Conservation (phyloP, 805 yeast species). For the Tetrapisispora phaffii region DNA sequence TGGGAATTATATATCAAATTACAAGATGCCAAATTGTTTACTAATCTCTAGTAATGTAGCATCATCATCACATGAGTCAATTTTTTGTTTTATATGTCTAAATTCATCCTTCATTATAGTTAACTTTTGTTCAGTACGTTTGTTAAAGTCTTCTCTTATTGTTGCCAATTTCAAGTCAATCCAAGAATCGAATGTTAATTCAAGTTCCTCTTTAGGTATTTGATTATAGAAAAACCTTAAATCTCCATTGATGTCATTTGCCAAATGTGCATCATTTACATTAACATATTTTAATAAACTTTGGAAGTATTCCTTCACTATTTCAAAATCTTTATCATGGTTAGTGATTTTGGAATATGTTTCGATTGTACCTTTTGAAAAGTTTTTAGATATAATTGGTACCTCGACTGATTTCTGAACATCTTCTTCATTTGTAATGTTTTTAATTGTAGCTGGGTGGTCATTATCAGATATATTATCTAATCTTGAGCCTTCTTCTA, state of each 20-base stretch:
- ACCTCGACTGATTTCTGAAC: not conserved
- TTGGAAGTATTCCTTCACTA: slow-evolving; percentile 19
- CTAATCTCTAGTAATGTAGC: not conserved
- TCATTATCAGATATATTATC: not conserved
- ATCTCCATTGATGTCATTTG: slow-evolving; percentile 56
- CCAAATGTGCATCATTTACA: slow-evolving; percentile 17
- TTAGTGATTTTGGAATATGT: not conserved
- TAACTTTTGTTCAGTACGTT: slow-evolving; percentile 44
- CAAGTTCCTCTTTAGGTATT: slow-evolving; percentile 60
- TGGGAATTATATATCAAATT: not conserved
- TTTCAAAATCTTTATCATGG: slow-evolving; percentile 1
- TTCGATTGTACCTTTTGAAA: too few relatives aligned
- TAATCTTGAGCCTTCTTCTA: not conserved
- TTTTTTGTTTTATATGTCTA: slow-evolving; percentile 5
- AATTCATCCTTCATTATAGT: slow-evolving; percentile 28
- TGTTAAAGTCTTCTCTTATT: slow-evolving; percentile 39
- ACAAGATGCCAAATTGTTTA: not conserved
- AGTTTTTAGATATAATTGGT: not conserved
- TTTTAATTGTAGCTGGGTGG: not conserved
- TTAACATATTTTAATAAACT: slow-evolving; percentile 21
- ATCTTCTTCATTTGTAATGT: not conserved
- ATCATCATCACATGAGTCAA: slow-evolving; percentile 12
- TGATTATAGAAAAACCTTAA: slow-evolving; percentile 53
- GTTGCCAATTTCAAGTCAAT: slow-evolving; percentile 38
- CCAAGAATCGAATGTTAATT: slow-evolving; percentile 69